Base-by-base conservation (phyloP, 352 stramenopile genomes). In the Saprolegnia parasitica region DNA sequence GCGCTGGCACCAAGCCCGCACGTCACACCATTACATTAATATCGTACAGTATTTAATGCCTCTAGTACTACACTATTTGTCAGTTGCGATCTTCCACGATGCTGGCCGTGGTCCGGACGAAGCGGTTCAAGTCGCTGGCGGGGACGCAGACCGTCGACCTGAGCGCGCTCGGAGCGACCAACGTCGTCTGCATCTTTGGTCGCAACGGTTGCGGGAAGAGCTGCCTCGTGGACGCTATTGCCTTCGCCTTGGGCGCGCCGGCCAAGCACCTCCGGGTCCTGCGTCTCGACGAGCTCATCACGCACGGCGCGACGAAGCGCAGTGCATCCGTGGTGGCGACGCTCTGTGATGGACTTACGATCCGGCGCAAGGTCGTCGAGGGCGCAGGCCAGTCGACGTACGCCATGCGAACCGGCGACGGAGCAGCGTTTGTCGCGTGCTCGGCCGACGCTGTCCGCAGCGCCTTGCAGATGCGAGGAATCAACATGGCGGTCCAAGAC, bases 331-430 rank as follows among this genome's bases (percentile, higher is more conserved):
- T 54, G 20, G 23, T 4, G 37, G 4, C 23, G 26, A 11, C 8
- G 13, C 57, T 65, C 23, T 15, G 8, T 64, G 21, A 16, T 65
- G 18, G 35, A 64, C 11, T 78, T 6, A 71, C 42, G 60, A 57
- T 78, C 20, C 74, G 71, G 49, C 60, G 74, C 11, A n/a, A 23
- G 45, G 60, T 75, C 24, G 65, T 74, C 40, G 54, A 47, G 29
- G 23, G 26, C 13, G 71, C 72, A 5, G 72, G 72, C 23, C 47
- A 71, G 35, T 73, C 61, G 21, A 72, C 62, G 60, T 77, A 29
- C 45, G 56, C 56, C 10, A 52, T 50, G 21, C 8, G n/a, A 8
- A 29, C 11, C 32, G 56, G 11, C 24, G 23, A n/a, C n/a, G n/a
- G n/a, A n/a, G 56, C 21, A 6, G 21, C 39, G 56, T 9, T n/a